These are phyloP conservation scores for Alternaria viburni DNA, from an alignment of 2,329 filamentous ascomycete species.

Conservation along the genomic window DNA sequence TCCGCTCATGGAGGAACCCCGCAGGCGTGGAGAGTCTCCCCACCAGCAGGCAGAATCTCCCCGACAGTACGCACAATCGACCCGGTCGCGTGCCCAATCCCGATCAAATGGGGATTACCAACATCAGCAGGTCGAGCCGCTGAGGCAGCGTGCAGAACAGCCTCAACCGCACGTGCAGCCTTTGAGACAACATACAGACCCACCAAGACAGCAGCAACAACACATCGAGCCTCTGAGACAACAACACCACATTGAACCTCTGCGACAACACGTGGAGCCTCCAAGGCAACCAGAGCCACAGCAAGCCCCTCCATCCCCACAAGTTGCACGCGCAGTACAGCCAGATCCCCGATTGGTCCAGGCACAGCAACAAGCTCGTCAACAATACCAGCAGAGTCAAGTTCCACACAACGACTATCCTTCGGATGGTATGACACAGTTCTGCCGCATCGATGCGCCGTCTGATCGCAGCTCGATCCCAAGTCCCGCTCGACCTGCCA, in stretches of 20 bases:
- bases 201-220: constrained; percentile 6
- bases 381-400: constrained; percentile 58
- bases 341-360: constrained; percentile 46
- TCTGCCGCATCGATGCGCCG: constrained; percentile 78
- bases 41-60: not conserved
- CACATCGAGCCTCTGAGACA: constrained; percentile 1
- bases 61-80: constrained; percentile 1
- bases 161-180: constrained; percentile 4
- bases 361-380: constrained; percentile 46
- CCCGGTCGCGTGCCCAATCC: constrained; percentile 1
- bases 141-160: constrained; percentile 1
- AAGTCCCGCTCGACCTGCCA: constrained; percentile 76
- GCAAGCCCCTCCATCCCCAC: constrained; percentile 12
- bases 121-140: constrained; percentile 2
- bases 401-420: constrained; percentile 94
- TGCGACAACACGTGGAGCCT: constrained; percentile 5
- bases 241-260: constrained; percentile 7
- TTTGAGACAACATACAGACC: constrained; percentile 6
- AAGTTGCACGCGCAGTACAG: constrained; percentile 28
- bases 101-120: not conserved
- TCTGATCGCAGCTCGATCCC: constrained; percentile 73
- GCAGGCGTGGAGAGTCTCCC: not conserved
- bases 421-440: constrained; percentile 95
- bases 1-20: constrained; percentile 3
- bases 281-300: constrained; percentile 8